phyloP scores from a whole-genome alignment of 2,329 filamentous ascomycete genomes.

The Leptographium flavum region DNA sequence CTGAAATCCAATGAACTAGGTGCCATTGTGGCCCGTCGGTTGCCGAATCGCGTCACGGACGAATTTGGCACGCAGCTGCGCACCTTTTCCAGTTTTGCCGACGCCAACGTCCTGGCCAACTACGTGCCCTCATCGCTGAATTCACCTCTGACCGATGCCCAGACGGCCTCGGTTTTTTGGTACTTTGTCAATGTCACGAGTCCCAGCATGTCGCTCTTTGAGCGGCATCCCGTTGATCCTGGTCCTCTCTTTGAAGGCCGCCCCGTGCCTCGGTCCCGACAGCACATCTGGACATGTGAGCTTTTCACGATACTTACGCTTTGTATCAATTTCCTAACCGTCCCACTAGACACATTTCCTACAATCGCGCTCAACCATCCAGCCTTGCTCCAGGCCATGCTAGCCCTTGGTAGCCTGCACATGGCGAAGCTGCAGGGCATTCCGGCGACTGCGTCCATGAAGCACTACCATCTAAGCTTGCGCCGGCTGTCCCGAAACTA shows the following conservation, averaged over 20 bases:
- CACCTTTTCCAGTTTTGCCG: constrained; percentile 33
- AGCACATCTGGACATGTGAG: constrained; percentile 52
- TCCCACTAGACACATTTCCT: constrained; percentile 63
- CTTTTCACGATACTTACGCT: constrained; percentile 15
- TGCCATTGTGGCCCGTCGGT: constrained; percentile 21
- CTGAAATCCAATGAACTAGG: constrained; percentile 25
- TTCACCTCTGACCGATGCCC: constrained; percentile 65
- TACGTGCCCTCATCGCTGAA: constrained; percentile 52
- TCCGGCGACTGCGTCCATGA: constrained; percentile 66
- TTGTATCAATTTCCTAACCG: constrained; percentile 9
- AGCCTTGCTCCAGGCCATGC: constrained; percentile 79
- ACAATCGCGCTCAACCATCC: constrained; percentile 71
- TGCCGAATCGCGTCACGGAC: constrained; percentile 21
- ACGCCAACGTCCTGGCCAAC: constrained; percentile 40
- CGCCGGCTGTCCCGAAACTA: constrained; percentile 67
- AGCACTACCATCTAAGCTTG: constrained; percentile 81
- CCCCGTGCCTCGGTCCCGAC: constrained; percentile 46
- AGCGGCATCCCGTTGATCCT: constrained; percentile 65
- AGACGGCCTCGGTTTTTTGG: constrained; percentile 71
- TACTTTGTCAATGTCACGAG: constrained; percentile 87
- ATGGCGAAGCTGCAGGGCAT: constrained; percentile 68
- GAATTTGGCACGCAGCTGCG: constrained; percentile 30
- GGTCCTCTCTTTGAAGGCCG: constrained; percentile 49
- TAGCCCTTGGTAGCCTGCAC: constrained; percentile 75
- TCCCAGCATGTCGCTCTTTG: constrained; percentile 74